Conservation (phyloP, 129 eudicot genomes). For the Lonicera japonica region DNA sequence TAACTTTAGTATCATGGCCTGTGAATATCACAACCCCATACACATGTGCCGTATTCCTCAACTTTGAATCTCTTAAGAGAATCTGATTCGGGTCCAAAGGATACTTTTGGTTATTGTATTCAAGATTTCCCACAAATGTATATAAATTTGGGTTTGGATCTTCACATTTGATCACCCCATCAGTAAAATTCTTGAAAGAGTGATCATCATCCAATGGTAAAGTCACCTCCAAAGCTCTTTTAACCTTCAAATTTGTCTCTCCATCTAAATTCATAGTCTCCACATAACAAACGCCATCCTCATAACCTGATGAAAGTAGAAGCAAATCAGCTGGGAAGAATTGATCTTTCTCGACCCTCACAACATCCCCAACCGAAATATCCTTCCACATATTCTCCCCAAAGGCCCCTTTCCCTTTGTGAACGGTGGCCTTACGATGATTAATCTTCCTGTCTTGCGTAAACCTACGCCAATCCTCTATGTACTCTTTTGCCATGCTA, state of each 20-base stretch:
- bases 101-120: slow-evolving; percentile 18
- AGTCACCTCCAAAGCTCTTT: slow-evolving; percentile 45
- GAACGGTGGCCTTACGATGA: slow-evolving; percentile 32
- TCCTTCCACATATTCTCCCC: slow-evolving; percentile 43
- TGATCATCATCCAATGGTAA: slow-evolving; percentile 26
- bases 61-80: slow-evolving; percentile 72
- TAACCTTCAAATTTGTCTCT: slow-evolving; percentile 68
- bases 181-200: slow-evolving; percentile 28
- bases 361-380: slow-evolving; percentile 58
- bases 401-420: slow-evolving; percentile 40
- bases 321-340: slow-evolving; percentile 73
- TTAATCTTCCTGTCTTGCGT: slow-evolving; percentile 59
- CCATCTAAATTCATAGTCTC: slow-evolving; percentile 88
- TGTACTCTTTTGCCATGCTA: slow-evolving; percentile 51
- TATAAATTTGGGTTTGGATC: slow-evolving; percentile 63
- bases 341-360: slow-evolving; percentile 50
- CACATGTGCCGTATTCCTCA: slow-evolving; percentile 54
- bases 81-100: slow-evolving; percentile 51
- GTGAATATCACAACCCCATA: slow-evolving; percentile 66
- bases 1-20: slow-evolving; percentile 67
- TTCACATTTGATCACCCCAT: slow-evolving; percentile 46
- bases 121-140: slow-evolving; percentile 64
- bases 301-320: slow-evolving; percentile 58
- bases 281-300: slow-evolving; percentile 76
- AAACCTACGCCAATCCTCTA: slow-evolving; percentile 57